Evolutionary conservation across 352 stramenopile species (phyloP).

Genomic region (Phytophthora pseudosyringae): DNA sequence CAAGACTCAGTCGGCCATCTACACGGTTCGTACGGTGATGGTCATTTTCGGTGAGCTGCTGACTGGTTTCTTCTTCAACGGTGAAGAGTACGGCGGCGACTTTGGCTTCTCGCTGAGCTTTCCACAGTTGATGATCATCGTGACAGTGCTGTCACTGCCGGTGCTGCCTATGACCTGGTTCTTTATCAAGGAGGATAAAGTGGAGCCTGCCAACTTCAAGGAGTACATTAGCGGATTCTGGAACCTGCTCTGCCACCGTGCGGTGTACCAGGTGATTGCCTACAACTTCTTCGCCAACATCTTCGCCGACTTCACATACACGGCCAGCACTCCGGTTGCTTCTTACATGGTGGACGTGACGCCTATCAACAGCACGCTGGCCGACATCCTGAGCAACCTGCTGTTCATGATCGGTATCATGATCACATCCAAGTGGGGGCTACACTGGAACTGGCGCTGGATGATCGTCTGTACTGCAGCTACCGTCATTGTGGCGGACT

Average conservation of each 20-base stretch:
- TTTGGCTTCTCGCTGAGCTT: slow-evolving; percentile 34
- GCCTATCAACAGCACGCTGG: slow-evolving; percentile 37
- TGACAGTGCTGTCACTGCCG: slow-evolving; percentile 28
- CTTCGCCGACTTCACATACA: slow-evolving; percentile 40
- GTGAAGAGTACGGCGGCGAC: slow-evolving; percentile 28
- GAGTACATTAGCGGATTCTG: slow-evolving; percentile 41
- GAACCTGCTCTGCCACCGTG: slow-evolving; percentile 34
- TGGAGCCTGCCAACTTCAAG: slow-evolving; percentile 28
- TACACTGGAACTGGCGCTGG: slow-evolving; percentile 34
- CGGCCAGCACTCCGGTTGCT: slow-evolving; percentile 25
- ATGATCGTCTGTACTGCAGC: slow-evolving; percentile 22
- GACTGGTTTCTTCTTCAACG: slow-evolving; percentile 59
- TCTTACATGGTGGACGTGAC: slow-evolving; percentile 43
- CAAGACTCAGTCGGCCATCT: slow-evolving; percentile 54
- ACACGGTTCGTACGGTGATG: slow-evolving; percentile 44
- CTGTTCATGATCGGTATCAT: slow-evolving; percentile 43
- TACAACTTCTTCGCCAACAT: slow-evolving; percentile 45
- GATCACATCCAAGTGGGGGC: slow-evolving; percentile 40
- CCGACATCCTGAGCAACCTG: slow-evolving; percentile 40
- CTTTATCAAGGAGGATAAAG: slow-evolving; percentile 42
- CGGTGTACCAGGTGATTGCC: slow-evolving; percentile 44
- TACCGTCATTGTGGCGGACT: slow-evolving; percentile 18
- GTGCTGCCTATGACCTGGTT: slow-evolving; percentile 43
- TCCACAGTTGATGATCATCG: slow-evolving; percentile 46
- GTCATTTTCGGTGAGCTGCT: slow-evolving; percentile 46